These are phyloP conservation scores for Rhododendron henanense DNA, from an alignment of 148 eudicot species.

Conservation along the genomic window DNA sequence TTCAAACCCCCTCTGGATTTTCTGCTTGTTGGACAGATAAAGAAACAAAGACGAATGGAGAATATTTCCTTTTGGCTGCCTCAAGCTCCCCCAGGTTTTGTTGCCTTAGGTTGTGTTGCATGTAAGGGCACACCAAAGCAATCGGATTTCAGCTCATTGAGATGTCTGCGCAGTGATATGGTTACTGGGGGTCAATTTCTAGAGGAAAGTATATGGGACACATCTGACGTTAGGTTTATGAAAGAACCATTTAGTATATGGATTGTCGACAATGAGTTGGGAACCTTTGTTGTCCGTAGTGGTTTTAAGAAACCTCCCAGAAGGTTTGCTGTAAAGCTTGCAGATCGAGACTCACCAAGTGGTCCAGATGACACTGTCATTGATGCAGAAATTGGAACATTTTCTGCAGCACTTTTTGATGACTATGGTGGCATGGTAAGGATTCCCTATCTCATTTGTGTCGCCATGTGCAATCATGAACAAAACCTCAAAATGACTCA, in stretches of 20 bases:
- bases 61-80: conserved; percentile 84
- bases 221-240: conserved; percentile 50
- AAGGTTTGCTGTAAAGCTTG: conserved; percentile 83
- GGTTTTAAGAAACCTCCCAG: conserved; percentile 85
- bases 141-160: conserved; percentile 59
- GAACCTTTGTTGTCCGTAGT: conserved; percentile 71
- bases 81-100: conserved; percentile 95
- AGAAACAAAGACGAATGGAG: conserved; percentile 67
- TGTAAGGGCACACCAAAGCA: conserved; percentile 76
- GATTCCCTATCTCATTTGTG: conserved; percentile 5
- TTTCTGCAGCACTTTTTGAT: conserved; percentile 93
- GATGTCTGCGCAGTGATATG: conserved; percentile 92
- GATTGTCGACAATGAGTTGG: conserved; percentile 73
- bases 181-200: conserved; percentile 77
- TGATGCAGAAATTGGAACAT: conserved; percentile 82
- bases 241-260: conserved; percentile 80
- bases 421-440: conserved; percentile 97
- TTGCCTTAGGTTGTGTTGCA: conserved; percentile 86
- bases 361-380: conserved; percentile 75
- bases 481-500: neutral
- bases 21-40: conserved; percentile 71
- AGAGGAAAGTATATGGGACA: conserved; percentile 89
- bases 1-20: conserved; percentile 60
- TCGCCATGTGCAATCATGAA: neutral
- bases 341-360: conserved; percentile 48